Percentiles rank a stretch among this genome's conserved stretches.
Evolutionary conservation across 768 basidiomycete species (phyloP).

Genomic region (Lentinula boryana): DNA sequence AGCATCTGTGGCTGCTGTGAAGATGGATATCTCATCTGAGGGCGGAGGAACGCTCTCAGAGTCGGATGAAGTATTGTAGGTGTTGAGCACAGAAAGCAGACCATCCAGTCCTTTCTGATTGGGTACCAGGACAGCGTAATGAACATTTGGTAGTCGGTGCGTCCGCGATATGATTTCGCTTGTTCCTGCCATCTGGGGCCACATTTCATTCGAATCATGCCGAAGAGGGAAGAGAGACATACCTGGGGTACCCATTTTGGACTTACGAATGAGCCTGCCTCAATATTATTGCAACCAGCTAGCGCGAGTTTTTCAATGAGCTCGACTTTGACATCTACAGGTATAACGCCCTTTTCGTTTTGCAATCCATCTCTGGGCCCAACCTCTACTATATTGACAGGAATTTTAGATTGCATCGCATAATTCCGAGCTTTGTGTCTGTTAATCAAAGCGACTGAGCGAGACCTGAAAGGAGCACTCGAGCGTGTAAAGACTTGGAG

Average conservation of each 20-base stretch:
- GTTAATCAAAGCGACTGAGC: neutral
- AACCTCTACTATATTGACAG: conserved; percentile 79
- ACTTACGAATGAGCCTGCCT: conserved; percentile 88
- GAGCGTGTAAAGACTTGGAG: neutral
- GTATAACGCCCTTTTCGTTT: conserved; percentile 74
- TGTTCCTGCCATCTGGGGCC: conserved; percentile 78
- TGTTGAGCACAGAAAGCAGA: conserved; percentile 51
- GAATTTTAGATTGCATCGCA: conserved; percentile 23
- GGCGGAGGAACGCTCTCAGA: conserved; percentile 36
- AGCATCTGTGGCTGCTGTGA: conserved; percentile 82
- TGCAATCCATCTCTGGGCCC: conserved; percentile 90
- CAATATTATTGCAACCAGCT: conserved; percentile 67
- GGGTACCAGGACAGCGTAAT: conserved; percentile 78
- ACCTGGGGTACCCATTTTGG: conserved; percentile 94
- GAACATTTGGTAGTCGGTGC: conserved; percentile 44
- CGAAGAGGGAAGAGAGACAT: conserved; percentile 10
- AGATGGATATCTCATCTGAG: conserved; percentile 83
- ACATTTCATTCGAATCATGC: neutral
- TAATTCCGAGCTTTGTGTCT: conserved; percentile 10
- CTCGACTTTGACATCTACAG: conserved; percentile 69
- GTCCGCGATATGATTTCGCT: conserved; percentile 62
- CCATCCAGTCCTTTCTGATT: conserved; percentile 73
- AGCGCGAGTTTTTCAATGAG: conserved; percentile 68
- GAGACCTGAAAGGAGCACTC: neutral
- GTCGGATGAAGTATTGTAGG: conserved; percentile 16